Evolutionary conservation across 2,329 filamentous ascomycete species (phyloP), one percentile per base, ranked within the genome.

Genomic region (Zalaria sp.): DNA sequence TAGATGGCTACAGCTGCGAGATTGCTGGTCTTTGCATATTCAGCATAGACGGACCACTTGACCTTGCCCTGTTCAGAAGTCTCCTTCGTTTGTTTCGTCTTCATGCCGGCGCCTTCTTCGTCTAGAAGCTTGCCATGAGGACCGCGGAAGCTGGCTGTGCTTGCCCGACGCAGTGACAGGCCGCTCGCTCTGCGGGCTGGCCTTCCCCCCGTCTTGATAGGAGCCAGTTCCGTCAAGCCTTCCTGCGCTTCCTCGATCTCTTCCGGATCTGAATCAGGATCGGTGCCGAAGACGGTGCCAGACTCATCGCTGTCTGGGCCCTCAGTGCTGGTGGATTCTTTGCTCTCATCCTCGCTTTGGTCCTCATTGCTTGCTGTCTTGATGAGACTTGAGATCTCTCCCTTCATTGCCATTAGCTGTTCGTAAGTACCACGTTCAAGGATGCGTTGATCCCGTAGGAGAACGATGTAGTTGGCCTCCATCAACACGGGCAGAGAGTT

Each of bases 1-100:
- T 96, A 98, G 50, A 95, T 69, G 10, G 63, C 62, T 5, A 98
- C 91, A 8, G 91, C 93, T 43, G 75, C 67, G 10, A 95, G 63
- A 59, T 96, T 95, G 68, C 85, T 95, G 45, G 86, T 86, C 64
- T 86, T 94, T 43, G 91, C 93, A 55, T 98, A 98, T 63, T 95
- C 88, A 11, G 71, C 69, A 57, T 98, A 98, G 27, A 98, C 89
- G 49, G 79, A 75, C 88, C 91, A 96, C 62, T 95, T 96, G 52
- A 98, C 91, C 60, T 96, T 95, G 55, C 91, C 91, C 64, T 98
- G 87, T 60, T 98, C 87, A 2, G 77, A 74, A 50, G 82, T 81
- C 60, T 98, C 91, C 63, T 94, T 93, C 43, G 71, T 73, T 61
- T 95, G 88, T 57, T 80, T 85, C 36, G 83, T 87, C 64, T 85